A percentile compares a stretch with the other conserved stretches of the same genome.
These are phyloP conservation scores for Hanseniaspora meyeri DNA, from an alignment of 805 yeast genomes.

Conservation along the genomic window DNA sequence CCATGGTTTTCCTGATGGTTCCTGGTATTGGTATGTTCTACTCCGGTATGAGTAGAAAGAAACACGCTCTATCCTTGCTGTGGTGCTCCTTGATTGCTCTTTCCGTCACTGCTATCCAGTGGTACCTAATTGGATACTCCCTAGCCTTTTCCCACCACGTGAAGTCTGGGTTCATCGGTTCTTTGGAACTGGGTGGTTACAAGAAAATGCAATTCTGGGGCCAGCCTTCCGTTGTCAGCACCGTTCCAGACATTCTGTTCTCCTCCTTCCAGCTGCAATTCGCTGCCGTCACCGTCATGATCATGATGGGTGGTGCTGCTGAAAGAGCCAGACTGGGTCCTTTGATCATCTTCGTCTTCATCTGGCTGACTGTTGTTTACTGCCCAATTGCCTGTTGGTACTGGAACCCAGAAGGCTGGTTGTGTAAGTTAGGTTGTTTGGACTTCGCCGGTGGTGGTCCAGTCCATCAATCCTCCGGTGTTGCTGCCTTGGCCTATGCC, in stretches of 20 bases:
- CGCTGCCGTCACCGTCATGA: conserved; percentile 81
- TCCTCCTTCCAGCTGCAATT: conserved; percentile 94
- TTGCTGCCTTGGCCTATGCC: conserved; percentile 89
- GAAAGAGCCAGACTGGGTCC: conserved; percentile 95
- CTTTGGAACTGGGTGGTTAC: conserved; percentile 67
- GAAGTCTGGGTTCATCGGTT: conserved; percentile 59
- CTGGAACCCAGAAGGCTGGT: conserved; percentile 93
- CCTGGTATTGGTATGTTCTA: conserved; percentile 92
- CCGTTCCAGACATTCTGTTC: conserved; percentile 81
- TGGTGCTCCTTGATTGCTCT: conserved; percentile 92
- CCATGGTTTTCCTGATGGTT: conserved; percentile 86
- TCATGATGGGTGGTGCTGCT: conserved; percentile 96
- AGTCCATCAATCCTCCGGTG: conserved; percentile 89
- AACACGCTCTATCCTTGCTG: conserved; percentile 83
- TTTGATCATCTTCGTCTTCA: conserved; percentile 84
- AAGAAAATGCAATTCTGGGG: conserved; percentile 57
- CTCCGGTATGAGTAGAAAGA: conserved; percentile 87
- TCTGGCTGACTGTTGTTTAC: conserved; percentile 92
- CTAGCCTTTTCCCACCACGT: conserved; percentile 66
- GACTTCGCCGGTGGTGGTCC: conserved; percentile 99
- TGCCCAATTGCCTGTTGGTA: conserved; percentile 96
- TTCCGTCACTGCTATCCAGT: conserved; percentile 74
- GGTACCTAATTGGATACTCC: conserved; percentile 98
- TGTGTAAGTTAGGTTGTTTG: conserved; percentile 64
- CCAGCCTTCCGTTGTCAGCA: conserved; percentile 52